phyloP scores from a whole-genome alignment of 1,139 yeast genomes.

The Yarrowia galli region DNA sequence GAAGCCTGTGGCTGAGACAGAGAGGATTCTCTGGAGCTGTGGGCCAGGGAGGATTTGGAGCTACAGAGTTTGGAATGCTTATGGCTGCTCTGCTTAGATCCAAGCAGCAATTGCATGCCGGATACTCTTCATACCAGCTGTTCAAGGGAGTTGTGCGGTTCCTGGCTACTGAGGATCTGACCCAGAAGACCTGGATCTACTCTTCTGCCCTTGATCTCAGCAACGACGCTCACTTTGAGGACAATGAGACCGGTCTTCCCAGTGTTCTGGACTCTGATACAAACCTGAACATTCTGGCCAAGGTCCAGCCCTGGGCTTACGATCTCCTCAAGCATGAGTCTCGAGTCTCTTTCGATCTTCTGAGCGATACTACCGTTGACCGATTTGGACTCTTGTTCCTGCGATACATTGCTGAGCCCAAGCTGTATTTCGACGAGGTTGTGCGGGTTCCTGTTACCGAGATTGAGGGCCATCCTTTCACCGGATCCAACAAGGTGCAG shows the following conservation, averaged over 20 bases:
- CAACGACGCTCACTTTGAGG: conserved; percentile 40
- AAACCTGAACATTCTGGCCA: conserved; percentile 80
- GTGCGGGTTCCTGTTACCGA: conserved; percentile 56
- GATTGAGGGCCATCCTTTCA: conserved; percentile 46
- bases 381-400: conserved; percentile 87
- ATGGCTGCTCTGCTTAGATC: conserved; percentile 81
- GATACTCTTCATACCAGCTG: conserved; percentile 90
- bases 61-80: conserved; percentile 83
- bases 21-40: conserved; percentile 72
- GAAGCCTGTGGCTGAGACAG: conserved; percentile 88
- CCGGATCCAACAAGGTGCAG: conserved; percentile 76
- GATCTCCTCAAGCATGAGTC: conserved; percentile 70
- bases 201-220: conserved; percentile 40
- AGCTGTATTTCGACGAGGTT: conserved; percentile 70
- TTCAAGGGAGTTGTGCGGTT: conserved; percentile 87
- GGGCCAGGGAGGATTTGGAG: conserved; percentile 80
- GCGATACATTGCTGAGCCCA: conserved; percentile 61
- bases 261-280: conserved; percentile 72
- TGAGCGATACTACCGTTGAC: conserved; percentile 82
- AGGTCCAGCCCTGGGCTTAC: conserved; percentile 77
- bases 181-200: conserved; percentile 49
- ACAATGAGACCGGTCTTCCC: conserved; percentile 36
- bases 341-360: conserved; percentile 65
- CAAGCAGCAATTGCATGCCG: conserved; percentile 77
- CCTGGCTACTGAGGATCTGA: conserved; percentile 77